Evolutionary conservation across 2,329 filamentous ascomycete species (phyloP).

Genomic region (Trichoderma asperellum): DNA sequence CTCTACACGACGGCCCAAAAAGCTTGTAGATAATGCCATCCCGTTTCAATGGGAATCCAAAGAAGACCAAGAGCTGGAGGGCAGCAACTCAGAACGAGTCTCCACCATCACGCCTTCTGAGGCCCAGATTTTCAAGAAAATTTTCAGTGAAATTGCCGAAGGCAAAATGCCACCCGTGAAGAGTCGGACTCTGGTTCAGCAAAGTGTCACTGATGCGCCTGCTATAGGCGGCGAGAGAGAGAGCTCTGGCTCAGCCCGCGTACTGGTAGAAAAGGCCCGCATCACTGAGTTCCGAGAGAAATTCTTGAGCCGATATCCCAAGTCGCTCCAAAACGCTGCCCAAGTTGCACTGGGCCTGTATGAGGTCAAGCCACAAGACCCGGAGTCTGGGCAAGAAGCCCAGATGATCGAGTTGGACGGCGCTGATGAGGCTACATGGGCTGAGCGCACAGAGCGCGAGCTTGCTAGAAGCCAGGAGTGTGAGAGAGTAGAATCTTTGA

Average conservation of each 20-base stretch:
- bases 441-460: conserved; percentile 44
- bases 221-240: background rate
- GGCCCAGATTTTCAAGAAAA: conserved; percentile 62
- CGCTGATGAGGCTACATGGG: conserved; percentile 40
- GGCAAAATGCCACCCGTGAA: conserved; percentile 41
- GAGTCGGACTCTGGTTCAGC: conserved; percentile 31
- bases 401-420: conserved; percentile 40
- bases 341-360: conserved; percentile 47
- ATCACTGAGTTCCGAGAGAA: conserved; percentile 42
- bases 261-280: conserved; percentile 42
- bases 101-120: conserved; percentile 64
- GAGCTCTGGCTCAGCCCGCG: conserved; percentile 33
- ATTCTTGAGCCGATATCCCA: conserved; percentile 45
- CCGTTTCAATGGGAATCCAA: conserved; percentile 55
- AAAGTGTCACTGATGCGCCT: conserved; percentile 1
- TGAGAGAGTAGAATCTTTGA: conserved; percentile 55
- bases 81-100: conserved; percentile 32
- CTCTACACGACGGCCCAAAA: conserved; percentile 26
- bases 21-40: conserved; percentile 46
- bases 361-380: conserved; percentile 39
- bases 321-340: conserved; percentile 46
- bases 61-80: conserved; percentile 30
- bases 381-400: conserved; percentile 30
- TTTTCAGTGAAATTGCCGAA: conserved; percentile 51
- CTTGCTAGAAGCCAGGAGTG: conserved; percentile 51